phyloP scores from a whole-genome alignment of 129 eudicot species.

The Helianthus tuberosus region DNA sequence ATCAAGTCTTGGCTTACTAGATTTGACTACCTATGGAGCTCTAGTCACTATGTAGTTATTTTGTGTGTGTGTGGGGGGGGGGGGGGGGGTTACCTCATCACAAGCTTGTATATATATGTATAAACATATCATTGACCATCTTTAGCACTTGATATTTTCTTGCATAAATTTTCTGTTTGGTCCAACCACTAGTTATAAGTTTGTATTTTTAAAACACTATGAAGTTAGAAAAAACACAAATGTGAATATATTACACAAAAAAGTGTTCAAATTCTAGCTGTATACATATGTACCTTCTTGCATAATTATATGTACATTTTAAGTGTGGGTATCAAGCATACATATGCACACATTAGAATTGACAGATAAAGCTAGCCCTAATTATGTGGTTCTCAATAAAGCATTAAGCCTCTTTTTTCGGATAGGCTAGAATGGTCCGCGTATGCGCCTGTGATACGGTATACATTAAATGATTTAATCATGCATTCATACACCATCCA shows the following conservation, averaged over 20 bases:
- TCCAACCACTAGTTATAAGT: neutral
- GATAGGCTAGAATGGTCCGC: slow-evolving; percentile 40
- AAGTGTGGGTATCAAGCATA: slow-evolving; percentile 29
- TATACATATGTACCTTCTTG: neutral
- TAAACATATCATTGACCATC: slow-evolving; percentile 2
- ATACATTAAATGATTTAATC: slow-evolving; percentile 28
- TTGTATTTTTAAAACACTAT: neutral
- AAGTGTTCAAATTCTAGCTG: neutral
- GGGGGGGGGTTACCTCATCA: too few species aligned
- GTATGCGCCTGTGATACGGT: slow-evolving; percentile 4
- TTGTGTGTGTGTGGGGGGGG: too few species aligned
- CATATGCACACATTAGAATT: slow-evolving; percentile 37
- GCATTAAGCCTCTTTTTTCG: slow-evolving; percentile 26
- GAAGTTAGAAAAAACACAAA: neutral
- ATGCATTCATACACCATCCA: slow-evolving; percentile 21
- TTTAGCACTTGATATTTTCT: slow-evolving; percentile 1
- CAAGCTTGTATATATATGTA: too few species aligned
- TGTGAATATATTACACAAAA: neutral
- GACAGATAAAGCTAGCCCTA: slow-evolving; percentile 32
- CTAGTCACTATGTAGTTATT: too few species aligned
- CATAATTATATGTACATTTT: neutral
- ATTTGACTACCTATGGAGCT: too few species aligned
- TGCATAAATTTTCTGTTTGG: neutral
- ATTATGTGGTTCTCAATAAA: slow-evolving; percentile 38
- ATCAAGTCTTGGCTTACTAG: neutral